Base-by-base conservation (phyloP, 2,329 filamentous ascomycete species). In the Aspergillus clavatus region DNA sequence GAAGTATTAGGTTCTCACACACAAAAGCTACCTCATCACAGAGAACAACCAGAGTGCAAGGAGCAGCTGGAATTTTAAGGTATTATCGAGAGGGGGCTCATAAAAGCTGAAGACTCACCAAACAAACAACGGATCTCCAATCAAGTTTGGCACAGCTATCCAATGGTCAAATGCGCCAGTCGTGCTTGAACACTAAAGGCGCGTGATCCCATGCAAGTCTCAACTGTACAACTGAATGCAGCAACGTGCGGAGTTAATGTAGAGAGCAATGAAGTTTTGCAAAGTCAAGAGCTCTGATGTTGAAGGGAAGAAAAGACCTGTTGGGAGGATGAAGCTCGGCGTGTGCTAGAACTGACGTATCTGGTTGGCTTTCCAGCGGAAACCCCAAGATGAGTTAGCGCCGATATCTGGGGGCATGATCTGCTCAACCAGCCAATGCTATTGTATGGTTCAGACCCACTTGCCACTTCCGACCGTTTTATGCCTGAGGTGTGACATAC, bases 251-350 rank as follows among this genome's bases (percentile, higher is more conserved):
- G 43, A 37, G 44, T 35, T 14, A n/a, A 11, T 19, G 40, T 43
- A 38, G 24, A 24, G 33, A 43, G 23, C 24, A 31, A 16, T 37
- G 50, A 11, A 35, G 14, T 14, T 11, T 28, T 4, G 10, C 5
- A 11, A n/a, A 11, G 26, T 28, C 26, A 5, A 28, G 26, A 11
- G 4, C 31, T 10, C 14, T 35, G 31, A 11, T 35, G 31, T 19
- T 35, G 26, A 36, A 40, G 40, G 24, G 42, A 36, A 41, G 46
- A 38, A 44, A 49, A 37, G 38, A 39, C 52, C 52, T 52, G 51
- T 55, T 46, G 51, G 47, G 54, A 52, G 43, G 36, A 46, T 48
- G 53, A 54, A 38, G 51, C 42, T 52, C 41, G 41, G 38, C 36
- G 48, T 55, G 54, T 57, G 54, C 54, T 46, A 42, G 47, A 43